Percentiles rank a stretch among this genome's conserved stretches.
phyloP scores from a whole-genome alignment of 2,329 filamentous ascomycete species.

The Trichophyton equinum region DNA sequence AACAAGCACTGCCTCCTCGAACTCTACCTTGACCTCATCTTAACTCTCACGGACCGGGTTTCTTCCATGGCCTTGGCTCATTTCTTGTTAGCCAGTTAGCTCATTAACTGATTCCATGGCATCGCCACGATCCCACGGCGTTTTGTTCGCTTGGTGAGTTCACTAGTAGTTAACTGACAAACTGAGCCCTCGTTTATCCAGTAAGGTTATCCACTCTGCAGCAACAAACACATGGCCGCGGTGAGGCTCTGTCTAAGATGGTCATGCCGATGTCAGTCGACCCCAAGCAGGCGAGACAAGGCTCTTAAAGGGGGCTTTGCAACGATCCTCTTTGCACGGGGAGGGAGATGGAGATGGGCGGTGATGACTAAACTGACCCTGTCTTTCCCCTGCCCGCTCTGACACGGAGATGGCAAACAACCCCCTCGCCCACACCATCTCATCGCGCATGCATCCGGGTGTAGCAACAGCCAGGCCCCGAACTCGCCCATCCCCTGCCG shows the following conservation, averaged over 20 bases:
- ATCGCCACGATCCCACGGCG: not conserved
- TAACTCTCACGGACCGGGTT: not conserved
- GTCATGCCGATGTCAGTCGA: not conserved
- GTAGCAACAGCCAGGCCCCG: no score
- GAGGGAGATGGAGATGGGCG: not conserved
- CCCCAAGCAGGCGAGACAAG: not conserved
- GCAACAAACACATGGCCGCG: not conserved
- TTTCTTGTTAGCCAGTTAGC: no score
- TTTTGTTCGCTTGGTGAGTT: not conserved
- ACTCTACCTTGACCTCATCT: not conserved
- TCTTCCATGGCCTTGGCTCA: not conserved
- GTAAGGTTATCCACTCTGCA: no score
- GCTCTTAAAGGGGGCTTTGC: not conserved
- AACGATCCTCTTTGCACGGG: not conserved
- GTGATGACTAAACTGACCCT: not conserved
- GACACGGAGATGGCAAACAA: no score
- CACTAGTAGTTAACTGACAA: not conserved
- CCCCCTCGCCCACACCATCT: no score
- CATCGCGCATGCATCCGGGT: no score
- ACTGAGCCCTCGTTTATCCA: no score
- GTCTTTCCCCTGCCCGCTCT: not conserved
- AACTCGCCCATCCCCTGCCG: no score
- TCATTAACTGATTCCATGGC: not conserved
- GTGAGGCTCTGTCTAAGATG: not conserved
- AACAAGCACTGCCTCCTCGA: slow-evolving; percentile 1